A percentile compares a stretch with the other conserved stretches of the same genome.
phyloP scores from a whole-genome alignment of 495 filamentous ascomycete genomes.

The Opeltia flavorubescens region DNA sequence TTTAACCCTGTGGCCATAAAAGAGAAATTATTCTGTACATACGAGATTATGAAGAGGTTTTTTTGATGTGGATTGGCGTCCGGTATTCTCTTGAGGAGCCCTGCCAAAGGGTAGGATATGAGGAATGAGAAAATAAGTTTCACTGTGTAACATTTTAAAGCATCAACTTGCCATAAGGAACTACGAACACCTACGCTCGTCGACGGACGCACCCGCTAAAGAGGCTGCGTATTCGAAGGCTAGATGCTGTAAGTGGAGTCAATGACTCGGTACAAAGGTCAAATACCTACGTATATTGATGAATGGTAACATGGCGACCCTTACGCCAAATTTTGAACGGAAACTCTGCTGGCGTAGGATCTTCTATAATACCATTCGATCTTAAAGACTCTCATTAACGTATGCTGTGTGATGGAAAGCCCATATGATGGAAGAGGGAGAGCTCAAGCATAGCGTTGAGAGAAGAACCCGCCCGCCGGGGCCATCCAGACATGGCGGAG shows the following conservation, averaged over 20 bases:
- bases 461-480: too few relatives aligned
- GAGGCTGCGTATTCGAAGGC: constrained; percentile 56
- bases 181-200: constrained; percentile 55
- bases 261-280: constrained; percentile 1
- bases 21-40: constrained; percentile 11
- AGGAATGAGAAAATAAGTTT: constrained; percentile 89
- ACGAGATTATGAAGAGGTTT: constrained; percentile 76
- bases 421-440: too few relatives aligned
- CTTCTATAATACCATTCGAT: too few relatives aligned
- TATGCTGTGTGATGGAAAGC: too few relatives aligned
- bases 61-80: constrained; percentile 75
- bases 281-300: constrained; percentile 58
- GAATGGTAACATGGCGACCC: constrained; percentile 61
- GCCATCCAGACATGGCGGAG: too few relatives aligned
- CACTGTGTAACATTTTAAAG: constrained; percentile 37
- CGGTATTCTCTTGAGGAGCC: constrained; percentile 77
- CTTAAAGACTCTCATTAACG: too few relatives aligned
- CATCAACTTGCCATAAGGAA: constrained; percentile 2
- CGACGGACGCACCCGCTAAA: constrained; percentile 60
- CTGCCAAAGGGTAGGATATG: constrained; percentile 85
- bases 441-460: too few relatives aligned
- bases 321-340: too few relatives aligned
- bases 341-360: too few relatives aligned
- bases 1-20: not conserved
- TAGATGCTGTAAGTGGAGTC: constrained; percentile 28